A percentile compares a stretch with the other conserved stretches of the same genome.
These are phyloP conservation scores for Candida pseudoviswanathii DNA, from an alignment of 1,139 yeast genomes.

Conservation along the genomic window DNA sequence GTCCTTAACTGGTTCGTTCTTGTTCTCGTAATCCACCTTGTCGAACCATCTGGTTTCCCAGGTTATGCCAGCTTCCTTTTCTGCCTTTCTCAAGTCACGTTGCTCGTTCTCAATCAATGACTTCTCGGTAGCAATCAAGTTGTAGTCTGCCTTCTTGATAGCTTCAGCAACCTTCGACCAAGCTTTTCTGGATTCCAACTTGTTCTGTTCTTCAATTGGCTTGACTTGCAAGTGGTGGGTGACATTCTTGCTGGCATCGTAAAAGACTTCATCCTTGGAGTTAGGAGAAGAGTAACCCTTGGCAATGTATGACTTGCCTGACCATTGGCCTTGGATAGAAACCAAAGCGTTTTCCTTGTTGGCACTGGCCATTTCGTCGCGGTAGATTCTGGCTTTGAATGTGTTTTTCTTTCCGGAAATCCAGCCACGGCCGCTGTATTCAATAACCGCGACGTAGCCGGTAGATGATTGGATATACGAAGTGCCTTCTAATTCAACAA, in stretches of 20 bases:
- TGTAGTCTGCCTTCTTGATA: slow-evolving; percentile 70
- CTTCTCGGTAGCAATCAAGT: slow-evolving; percentile 72
- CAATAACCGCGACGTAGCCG: slow-evolving; percentile 75
- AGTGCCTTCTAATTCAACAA: slow-evolving; percentile 85
- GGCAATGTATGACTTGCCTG: slow-evolving; percentile 61
- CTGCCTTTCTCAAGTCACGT: slow-evolving; percentile 76
- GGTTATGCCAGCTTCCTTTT: slow-evolving; percentile 55
- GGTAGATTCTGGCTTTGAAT: slow-evolving; percentile 79
- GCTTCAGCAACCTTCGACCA: slow-evolving; percentile 93
- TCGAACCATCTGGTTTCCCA: slow-evolving; percentile 88
- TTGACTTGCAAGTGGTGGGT: slow-evolving; percentile 69
- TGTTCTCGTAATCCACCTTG: slow-evolving; percentile 46
- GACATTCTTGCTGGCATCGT: slow-evolving; percentile 59
- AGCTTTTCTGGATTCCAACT: slow-evolving; percentile 78
- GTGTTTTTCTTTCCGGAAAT: slow-evolving; percentile 94
- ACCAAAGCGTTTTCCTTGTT: slow-evolving; percentile 66
- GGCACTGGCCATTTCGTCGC: slow-evolving; percentile 49
- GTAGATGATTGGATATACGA: slow-evolving; percentile 78
- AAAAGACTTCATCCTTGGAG: slow-evolving; percentile 55
- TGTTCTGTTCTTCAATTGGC: slow-evolving; percentile 75
- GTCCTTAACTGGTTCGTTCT: slow-evolving; percentile 29
- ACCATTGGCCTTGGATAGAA: slow-evolving; percentile 92
- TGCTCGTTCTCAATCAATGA: slow-evolving; percentile 78
- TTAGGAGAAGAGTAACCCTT: slow-evolving; percentile 46
- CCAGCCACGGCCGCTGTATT: slow-evolving; percentile 90